Conservation (phyloP, 2,329 filamentous ascomycete species). For the Metarhizium humberi region DNA sequence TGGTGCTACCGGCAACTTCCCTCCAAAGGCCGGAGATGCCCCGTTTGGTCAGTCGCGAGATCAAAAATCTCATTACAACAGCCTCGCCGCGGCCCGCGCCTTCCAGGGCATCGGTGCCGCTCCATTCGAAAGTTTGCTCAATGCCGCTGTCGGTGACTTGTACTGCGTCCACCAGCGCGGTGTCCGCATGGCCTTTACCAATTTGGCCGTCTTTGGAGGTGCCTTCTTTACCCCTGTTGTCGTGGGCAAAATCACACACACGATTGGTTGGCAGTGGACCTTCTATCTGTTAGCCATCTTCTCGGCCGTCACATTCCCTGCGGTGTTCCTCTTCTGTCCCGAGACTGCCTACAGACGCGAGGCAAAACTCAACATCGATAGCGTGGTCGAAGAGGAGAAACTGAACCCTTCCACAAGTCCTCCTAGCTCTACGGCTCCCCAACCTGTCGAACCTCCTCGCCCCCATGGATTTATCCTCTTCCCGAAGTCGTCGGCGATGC, state of each 20-base stretch:
- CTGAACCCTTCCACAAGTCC: conserved; percentile 2
- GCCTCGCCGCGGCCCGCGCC: conserved; percentile 67
- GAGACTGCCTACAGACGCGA: conserved; percentile 73
- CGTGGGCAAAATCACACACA: conserved; percentile 73
- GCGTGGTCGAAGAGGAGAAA: conserved; percentile 22
- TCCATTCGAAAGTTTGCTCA: conserved; percentile 84
- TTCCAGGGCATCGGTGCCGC: conserved; percentile 81
- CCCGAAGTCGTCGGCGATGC: conserved; percentile 21
- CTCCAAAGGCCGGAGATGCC: neutral
- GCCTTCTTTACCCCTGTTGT: conserved; percentile 71
- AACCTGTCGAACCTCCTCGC: conserved; percentile 3
- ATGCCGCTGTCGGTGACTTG: conserved; percentile 79
- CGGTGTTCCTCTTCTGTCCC: conserved; percentile 70
- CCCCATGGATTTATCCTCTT: conserved; percentile 19
- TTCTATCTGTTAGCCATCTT: conserved; percentile 89
- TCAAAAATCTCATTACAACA: conserved; percentile 46
- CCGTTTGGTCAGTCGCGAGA: conserved; percentile 1
- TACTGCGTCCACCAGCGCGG: conserved; percentile 84
- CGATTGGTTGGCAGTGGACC: conserved; percentile 75
- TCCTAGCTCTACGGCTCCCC: neutral
- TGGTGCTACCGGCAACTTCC: conserved; percentile 47
- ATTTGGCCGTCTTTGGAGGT: conserved; percentile 48
- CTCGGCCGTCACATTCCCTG: conserved; percentile 56
- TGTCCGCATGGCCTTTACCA: conserved; percentile 73
- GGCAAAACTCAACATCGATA: conserved; percentile 49